phyloP scores from a whole-genome alignment of 164 flowering plant genomes.

The Sedum album region DNA sequence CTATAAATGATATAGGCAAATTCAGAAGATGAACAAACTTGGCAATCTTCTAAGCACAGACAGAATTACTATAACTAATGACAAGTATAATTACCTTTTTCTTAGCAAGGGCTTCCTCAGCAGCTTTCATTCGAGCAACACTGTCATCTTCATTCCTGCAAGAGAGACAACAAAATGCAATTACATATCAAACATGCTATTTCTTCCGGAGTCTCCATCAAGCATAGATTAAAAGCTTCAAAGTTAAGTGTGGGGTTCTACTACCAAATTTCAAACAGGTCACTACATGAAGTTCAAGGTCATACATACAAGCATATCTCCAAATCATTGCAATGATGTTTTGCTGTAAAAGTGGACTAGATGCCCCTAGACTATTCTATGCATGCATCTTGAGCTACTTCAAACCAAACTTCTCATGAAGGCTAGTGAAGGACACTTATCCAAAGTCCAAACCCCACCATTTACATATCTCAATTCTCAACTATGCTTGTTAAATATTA shows the following conservation, averaged over 20 bases:
- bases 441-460: neutral
- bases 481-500: neutral
- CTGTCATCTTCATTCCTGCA: slow-evolving; percentile 28
- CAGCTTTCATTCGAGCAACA: slow-evolving; percentile 80
- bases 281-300: neutral
- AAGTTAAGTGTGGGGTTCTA: neutral
- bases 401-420: too few species aligned
- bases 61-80: neutral
- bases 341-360: neutral
- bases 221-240: neutral
- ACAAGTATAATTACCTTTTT: slow-evolving; percentile 43
- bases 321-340: neutral
- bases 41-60: neutral
- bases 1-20: slow-evolving; percentile 35
- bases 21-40: slow-evolving; percentile 1
- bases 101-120: slow-evolving; percentile 71
- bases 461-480: neutral
- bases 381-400: too few species aligned
- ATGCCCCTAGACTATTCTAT: too few species aligned
- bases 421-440: neutral
- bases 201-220: neutral
- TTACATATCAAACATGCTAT: neutral
- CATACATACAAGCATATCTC: neutral
- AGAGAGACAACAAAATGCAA: neutral
- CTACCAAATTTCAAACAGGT: neutral